A percentile compares a stretch with the other conserved stretches of the same genome.
phyloP scores from a whole-genome alignment of 441 rosid species.

The Gossypium trilobum region DNA sequence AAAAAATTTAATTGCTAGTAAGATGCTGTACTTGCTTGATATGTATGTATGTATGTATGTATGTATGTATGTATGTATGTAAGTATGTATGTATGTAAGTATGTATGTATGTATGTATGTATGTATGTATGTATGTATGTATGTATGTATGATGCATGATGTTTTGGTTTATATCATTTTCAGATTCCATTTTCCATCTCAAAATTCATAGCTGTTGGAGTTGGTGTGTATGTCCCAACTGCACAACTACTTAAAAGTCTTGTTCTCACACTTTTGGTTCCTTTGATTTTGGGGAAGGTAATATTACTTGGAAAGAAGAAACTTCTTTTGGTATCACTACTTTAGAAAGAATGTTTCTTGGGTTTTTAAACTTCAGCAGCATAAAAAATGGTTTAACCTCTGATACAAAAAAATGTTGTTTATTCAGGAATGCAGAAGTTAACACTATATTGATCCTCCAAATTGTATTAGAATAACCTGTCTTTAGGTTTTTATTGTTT shows the following conservation, averaged over 20 bases:
- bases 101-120: background rate
- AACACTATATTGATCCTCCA: background rate
- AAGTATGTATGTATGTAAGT: background rate
- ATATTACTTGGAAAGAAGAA: conserved; percentile 10
- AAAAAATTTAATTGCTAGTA: background rate
- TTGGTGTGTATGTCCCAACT: conserved; percentile 76
- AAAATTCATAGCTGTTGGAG: conserved; percentile 68
- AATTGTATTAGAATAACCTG: background rate
- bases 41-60: background rate
- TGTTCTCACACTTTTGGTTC: conserved; percentile 58
- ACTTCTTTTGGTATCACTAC: background rate
- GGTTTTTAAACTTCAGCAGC: background rate
- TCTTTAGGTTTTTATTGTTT: conserved; percentile 7
- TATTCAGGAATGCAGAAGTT: background rate
- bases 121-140: background rate
- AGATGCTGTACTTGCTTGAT: background rate
- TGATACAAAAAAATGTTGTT: background rate
- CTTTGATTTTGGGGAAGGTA: conserved; percentile 86
- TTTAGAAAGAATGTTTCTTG: background rate
- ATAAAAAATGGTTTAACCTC: background rate
- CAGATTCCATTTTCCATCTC: conserved; percentile 89
- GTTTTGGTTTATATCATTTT: conserved; percentile 14
- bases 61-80: background rate
- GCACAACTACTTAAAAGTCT: conserved; percentile 70
- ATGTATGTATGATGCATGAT: background rate